Evolutionary conservation across 306 rosid genomes (phyloP).

Genomic region (Senna siamea): DNA sequence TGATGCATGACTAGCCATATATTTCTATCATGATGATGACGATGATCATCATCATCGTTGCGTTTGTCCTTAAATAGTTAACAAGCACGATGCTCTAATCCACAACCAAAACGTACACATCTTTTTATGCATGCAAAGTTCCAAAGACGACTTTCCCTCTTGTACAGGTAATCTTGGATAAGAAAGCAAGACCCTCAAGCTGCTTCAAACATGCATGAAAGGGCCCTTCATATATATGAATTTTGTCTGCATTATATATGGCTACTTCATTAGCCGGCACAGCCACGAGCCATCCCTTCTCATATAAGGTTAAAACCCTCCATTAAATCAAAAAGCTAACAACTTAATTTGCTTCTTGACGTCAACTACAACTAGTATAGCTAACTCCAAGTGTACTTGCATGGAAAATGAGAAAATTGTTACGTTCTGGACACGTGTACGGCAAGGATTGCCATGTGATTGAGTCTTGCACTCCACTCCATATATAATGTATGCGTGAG

Average conservation of each 20-base stretch:
- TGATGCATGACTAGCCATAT: too few species aligned
- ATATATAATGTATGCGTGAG: background rate
- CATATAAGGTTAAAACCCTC: conserved; percentile 32
- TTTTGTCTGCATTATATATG: conserved; percentile 24
- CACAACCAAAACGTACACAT: conserved; percentile 10
- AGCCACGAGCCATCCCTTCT: conserved; percentile 34
- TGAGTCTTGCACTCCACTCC: conserved; percentile 32
- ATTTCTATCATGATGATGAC: too few species aligned
- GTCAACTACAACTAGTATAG: background rate
- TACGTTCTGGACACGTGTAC: conserved; percentile 58
- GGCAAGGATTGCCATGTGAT: conserved; percentile 41
- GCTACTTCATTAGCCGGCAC: conserved; percentile 47
- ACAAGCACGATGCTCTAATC: background rate
- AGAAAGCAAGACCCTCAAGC: conserved; percentile 36
- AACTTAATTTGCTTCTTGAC: background rate
- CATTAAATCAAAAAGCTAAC: conserved; percentile 37
- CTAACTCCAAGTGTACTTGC: background rate
- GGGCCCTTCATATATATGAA: conserved; percentile 21
- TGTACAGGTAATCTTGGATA: conserved; percentile 37
- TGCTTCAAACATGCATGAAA: background rate
- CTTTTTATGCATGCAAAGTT: conserved; percentile 29
- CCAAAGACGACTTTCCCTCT: conserved; percentile 46
- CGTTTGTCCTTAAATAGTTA: background rate
- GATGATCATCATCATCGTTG: background rate
- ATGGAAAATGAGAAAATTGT: background rate